Percentiles rank a stretch among this genome's conserved stretches.
Conservation (phyloP, 805 yeast genomes). For the Candida michaelii region DNA sequence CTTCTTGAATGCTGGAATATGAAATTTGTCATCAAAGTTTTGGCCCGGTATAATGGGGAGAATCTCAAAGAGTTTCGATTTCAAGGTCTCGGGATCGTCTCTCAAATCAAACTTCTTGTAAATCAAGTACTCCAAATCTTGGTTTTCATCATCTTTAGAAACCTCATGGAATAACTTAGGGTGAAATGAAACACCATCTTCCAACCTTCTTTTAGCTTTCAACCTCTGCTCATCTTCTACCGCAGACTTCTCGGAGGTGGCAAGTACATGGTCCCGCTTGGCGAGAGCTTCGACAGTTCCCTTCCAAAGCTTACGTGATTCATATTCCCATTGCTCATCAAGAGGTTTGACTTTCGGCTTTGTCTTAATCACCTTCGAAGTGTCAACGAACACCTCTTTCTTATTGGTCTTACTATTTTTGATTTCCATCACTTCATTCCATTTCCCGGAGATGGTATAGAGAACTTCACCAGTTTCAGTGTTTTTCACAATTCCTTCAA, state of each 20-base stretch:
- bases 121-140: constrained; percentile 9
- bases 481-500: constrained; percentile 66
- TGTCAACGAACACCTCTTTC: constrained; percentile 47
- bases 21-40: no score
- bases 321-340: constrained; percentile 75
- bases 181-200: constrained; percentile 75
- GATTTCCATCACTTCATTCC: constrained; percentile 84
- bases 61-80: no score
- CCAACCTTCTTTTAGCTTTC: constrained; percentile 68
- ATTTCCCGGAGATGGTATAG: constrained; percentile 79
- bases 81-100: constrained; percentile 32
- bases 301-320: constrained; percentile 82
- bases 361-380: constrained; percentile 49
- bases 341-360: constrained; percentile 76
- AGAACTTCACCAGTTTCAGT: constrained; percentile 47
- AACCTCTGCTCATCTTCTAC: constrained; percentile 87
- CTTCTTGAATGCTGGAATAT: no score
- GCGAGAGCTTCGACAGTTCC: constrained; percentile 81
- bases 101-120: constrained; percentile 8
- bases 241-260: constrained; percentile 84
- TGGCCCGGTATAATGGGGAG: no score
- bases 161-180: constrained; percentile 71
- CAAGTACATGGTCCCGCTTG: constrained; percentile 71
- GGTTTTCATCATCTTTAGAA: constrained; percentile 9
- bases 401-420: constrained; percentile 49